Percentiles rank a stretch among this genome's conserved stretches.
These are phyloP conservation scores for Aspergillus sp. DNA, from an alignment of 2,329 filamentous ascomycete species.

Conservation along the genomic window DNA sequence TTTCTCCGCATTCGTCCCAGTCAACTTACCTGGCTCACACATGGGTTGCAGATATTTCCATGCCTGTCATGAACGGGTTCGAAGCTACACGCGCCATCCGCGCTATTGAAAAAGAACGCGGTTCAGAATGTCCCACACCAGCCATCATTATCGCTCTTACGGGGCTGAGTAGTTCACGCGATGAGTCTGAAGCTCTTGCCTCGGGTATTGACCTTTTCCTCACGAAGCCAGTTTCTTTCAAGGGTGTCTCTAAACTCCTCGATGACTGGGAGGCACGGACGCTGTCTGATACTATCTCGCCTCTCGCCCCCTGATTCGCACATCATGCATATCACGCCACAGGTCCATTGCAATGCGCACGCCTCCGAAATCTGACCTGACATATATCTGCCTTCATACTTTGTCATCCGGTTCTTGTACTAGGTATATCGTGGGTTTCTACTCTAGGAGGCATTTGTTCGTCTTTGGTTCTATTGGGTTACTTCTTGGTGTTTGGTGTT, in stretches of 20 bases:
- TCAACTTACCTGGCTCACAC: background rate
- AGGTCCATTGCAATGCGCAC: too few species aligned
- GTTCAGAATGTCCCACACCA: constrained; percentile 28
- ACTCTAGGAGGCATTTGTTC: background rate
- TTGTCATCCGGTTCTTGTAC: background rate
- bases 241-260: constrained; percentile 47
- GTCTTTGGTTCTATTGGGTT: background rate
- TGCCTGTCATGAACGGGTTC: constrained; percentile 56
- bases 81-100: constrained; percentile 54
- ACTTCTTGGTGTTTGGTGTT: background rate
- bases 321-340: background rate
- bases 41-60: constrained; percentile 44
- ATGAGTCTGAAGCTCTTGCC: constrained; percentile 48
- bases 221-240: constrained; percentile 53
- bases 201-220: constrained; percentile 53
- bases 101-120: constrained; percentile 42
- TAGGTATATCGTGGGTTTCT: background rate
- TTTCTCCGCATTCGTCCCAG: background rate
- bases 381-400: background rate
- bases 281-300: background rate
- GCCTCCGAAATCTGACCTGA: too few species aligned
- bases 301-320: background rate
- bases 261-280: constrained; percentile 35
- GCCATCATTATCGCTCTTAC: constrained; percentile 52
- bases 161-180: constrained; percentile 48